Evolutionary conservation across 805 yeast species (phyloP).

Genomic region (Metschnikowia koreensis): DNA sequence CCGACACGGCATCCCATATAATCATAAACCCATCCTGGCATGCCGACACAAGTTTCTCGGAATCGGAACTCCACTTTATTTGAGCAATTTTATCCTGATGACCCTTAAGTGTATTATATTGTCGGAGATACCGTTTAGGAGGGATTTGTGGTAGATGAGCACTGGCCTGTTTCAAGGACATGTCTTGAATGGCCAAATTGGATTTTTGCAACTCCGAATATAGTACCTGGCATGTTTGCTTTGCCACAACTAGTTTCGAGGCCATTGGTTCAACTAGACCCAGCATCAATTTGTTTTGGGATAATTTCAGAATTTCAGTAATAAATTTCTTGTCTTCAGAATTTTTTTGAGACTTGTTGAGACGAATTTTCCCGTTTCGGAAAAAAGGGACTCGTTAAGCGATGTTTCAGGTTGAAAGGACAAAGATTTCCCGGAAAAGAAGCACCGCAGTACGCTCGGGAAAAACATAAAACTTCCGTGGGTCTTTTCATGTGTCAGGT

Average conservation of each 20-base stretch:
- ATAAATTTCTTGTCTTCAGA: not conserved
- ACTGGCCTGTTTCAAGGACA: slow-evolving; percentile 42
- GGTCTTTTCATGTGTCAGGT: slow-evolving; percentile 4
- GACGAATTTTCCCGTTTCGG: slow-evolving; percentile 8
- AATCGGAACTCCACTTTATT: slow-evolving; percentile 65
- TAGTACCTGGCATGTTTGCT: slow-evolving; percentile 28
- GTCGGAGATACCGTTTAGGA: slow-evolving; percentile 24
- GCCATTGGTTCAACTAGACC: slow-evolving; percentile 3
- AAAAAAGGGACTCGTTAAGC: not conserved
- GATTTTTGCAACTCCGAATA: slow-evolving; percentile 49
- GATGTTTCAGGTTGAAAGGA: slow-evolving; percentile 3
- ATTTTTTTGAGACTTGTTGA: not conserved
- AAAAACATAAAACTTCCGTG: not conserved
- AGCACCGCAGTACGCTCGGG: not conserved
- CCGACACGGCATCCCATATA: slow-evolving; percentile 77
- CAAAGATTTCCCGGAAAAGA: not conserved
- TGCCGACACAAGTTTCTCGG: slow-evolving; percentile 62
- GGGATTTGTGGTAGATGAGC: slow-evolving; percentile 32
- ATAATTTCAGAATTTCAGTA: not conserved
- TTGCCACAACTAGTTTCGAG: slow-evolving; percentile 9
- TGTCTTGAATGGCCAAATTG: slow-evolving; percentile 44
- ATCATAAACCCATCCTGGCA: slow-evolving; percentile 86
- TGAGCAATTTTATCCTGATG: slow-evolving; percentile 74
- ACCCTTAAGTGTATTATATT: slow-evolving; percentile 47
- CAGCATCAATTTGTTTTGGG: slow-evolving; percentile 4